phyloP scores from a whole-genome alignment of 345 rosid genomes.

The Murraya paniculata region DNA sequence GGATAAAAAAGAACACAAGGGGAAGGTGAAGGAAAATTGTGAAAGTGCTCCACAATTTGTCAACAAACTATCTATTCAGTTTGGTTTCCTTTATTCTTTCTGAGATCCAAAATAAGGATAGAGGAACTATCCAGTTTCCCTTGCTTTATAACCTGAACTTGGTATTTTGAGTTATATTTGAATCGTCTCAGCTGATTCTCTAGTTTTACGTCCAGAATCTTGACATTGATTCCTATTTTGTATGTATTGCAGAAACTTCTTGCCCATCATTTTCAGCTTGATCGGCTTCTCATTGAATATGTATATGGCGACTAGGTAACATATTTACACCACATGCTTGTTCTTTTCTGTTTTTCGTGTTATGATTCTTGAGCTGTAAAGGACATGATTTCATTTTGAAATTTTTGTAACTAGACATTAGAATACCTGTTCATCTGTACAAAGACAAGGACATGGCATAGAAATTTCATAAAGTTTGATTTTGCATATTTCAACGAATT shows the following conservation, averaged over 20 bases:
- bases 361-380: background rate
- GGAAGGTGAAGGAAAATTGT: background rate
- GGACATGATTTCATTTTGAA: background rate
- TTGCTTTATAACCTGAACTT: background rate
- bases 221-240: background rate
- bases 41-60: background rate
- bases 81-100: background rate
- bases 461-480: background rate
- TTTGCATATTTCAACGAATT: background rate
- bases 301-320: conserved; percentile 52
- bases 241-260: conserved; percentile 66
- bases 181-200: background rate
- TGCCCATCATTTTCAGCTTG: conserved; percentile 73
- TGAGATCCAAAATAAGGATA: background rate
- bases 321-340: background rate
- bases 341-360: background rate
- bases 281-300: conserved; percentile 68
- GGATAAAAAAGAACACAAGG: background rate
- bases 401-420: background rate
- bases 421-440: background rate
- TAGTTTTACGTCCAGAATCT: background rate
- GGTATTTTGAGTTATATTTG: background rate
- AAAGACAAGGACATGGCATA: background rate
- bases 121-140: background rate
- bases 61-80: background rate